These are phyloP conservation scores for Scleroderma bovista DNA, from an alignment of 768 basidiomycete genomes.

Conservation along the genomic window DNA sequence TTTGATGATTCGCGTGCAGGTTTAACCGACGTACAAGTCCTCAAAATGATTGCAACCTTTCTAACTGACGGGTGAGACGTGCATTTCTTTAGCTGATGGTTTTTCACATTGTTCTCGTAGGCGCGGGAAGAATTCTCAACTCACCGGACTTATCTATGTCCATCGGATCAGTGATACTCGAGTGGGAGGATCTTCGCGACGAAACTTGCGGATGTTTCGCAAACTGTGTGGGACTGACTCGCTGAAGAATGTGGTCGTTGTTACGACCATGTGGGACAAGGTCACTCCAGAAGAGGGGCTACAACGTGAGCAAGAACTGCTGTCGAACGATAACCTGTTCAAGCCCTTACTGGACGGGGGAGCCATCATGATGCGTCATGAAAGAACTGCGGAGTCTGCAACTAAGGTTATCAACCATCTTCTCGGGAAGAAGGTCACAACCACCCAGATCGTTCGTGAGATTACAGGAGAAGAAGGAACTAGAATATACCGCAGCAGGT, in stretches of 20 bases:
- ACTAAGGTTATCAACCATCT: background rate
- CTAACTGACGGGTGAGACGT: background rate
- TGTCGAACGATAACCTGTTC: background rate
- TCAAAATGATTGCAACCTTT: background rate
- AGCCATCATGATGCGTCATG: background rate
- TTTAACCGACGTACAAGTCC: background rate
- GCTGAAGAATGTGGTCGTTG: slow-evolving; percentile 39
- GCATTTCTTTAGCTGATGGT: background rate
- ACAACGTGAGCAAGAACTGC: slow-evolving; percentile 33
- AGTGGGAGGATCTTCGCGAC: slow-evolving; percentile 34
- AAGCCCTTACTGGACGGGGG: background rate
- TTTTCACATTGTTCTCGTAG: background rate
- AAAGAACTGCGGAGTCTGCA: background rate
- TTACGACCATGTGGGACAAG: slow-evolving; percentile 42
- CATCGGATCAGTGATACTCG: slow-evolving; percentile 40
- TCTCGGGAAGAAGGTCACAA: background rate
- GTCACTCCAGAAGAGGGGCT: slow-evolving; percentile 22
- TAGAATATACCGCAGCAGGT: background rate
- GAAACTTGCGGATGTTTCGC: slow-evolving; percentile 39
- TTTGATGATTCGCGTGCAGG: slow-evolving; percentile 1
- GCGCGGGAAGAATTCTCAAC: background rate
- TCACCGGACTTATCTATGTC: slow-evolving; percentile 39
- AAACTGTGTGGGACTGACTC: slow-evolving; percentile 39
- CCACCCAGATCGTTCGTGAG: background rate
- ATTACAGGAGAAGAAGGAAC: background rate